Evolutionary conservation across 2,329 filamentous ascomycete species (phyloP).

Genomic region (Pseudogymnoascus sp.): DNA sequence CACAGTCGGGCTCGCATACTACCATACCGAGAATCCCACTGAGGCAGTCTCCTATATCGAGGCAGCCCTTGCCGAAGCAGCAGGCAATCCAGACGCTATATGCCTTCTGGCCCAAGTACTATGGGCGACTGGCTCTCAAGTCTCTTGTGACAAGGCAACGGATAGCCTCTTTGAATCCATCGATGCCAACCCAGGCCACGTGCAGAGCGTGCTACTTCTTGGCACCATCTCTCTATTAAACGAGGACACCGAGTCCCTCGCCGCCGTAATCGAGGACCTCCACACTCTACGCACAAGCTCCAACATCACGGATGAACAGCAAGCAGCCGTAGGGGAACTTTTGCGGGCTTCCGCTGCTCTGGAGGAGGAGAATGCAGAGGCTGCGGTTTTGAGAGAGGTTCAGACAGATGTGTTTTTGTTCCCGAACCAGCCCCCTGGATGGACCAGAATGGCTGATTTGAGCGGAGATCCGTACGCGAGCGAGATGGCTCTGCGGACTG

Average conservation of each 20-base stretch:
- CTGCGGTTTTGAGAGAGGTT: conserved; percentile 56
- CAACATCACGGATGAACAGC: conserved; percentile 55
- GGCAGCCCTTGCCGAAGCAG: conserved; percentile 69
- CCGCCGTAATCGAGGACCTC: conserved; percentile 75
- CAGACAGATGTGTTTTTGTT: conserved; percentile 74
- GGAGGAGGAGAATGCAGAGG: conserved; percentile 44
- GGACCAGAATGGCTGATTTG: conserved; percentile 64
- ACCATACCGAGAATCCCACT: conserved; percentile 60
- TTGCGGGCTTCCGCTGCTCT: conserved; percentile 66
- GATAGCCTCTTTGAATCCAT: conserved; percentile 76
- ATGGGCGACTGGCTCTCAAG: conserved; percentile 78
- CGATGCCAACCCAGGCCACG: conserved; percentile 66
- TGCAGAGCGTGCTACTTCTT: conserved; percentile 73
- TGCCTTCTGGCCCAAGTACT: conserved; percentile 86
- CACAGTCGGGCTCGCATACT: conserved; percentile 77
- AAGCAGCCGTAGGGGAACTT: conserved; percentile 65
- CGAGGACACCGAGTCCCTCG: conserved; percentile 68
- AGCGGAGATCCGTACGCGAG: conserved; percentile 45
- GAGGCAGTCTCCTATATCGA: conserved; percentile 75
- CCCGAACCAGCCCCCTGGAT: conserved; percentile 72
- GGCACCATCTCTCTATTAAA: conserved; percentile 81
- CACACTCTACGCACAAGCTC: conserved; percentile 64
- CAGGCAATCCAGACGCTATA: conserved; percentile 71
- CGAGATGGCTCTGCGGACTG: conserved; percentile 78
- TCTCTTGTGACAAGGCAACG: conserved; percentile 69